Conservation (phyloP, 2,329 filamentous ascomycete genomes). For the Periconia sp. region DNA sequence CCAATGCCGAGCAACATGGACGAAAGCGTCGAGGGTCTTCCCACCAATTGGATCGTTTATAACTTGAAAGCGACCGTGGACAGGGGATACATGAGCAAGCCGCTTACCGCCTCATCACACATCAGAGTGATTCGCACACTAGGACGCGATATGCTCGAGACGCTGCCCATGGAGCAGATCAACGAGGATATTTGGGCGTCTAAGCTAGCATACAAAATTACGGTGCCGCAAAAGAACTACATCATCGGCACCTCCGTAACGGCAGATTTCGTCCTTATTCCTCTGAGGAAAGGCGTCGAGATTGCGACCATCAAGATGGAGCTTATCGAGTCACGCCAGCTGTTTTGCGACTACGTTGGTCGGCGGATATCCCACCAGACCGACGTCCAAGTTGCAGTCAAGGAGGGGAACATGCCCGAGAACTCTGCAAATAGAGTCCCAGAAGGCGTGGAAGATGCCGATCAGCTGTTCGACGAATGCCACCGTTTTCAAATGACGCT, state of each 20-base stretch:
- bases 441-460: conserved; percentile 34
- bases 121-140: conserved; percentile 57
- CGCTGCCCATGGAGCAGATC: conserved; percentile 59
- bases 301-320: conserved; percentile 83
- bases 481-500: conserved; percentile 65
- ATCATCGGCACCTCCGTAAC: conserved; percentile 89
- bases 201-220: conserved; percentile 95
- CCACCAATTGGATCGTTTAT: conserved; percentile 87
- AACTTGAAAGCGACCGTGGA: conserved; percentile 89
- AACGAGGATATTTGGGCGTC: conserved; percentile 98
- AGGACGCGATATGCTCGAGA: conserved; percentile 73
- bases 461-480: conserved; percentile 59
- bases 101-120: conserved; percentile 77
- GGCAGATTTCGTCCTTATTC: conserved; percentile 79
- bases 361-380: conserved; percentile 37
- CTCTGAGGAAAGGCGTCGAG: conserved; percentile 84
- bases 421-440: conserved; percentile 39
- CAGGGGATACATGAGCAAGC: conserved; percentile 85
- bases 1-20: conserved; percentile 58
- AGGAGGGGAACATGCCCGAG: conserved; percentile 43
- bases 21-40: conserved; percentile 90
- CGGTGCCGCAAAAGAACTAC: conserved; percentile 90
- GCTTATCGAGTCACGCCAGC: conserved; percentile 68
- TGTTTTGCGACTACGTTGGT: conserved; percentile 53
- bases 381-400: conserved; percentile 39